Conservation (phyloP, 2,329 filamentous ascomycete species). For the Anisogramma anomala region DNA sequence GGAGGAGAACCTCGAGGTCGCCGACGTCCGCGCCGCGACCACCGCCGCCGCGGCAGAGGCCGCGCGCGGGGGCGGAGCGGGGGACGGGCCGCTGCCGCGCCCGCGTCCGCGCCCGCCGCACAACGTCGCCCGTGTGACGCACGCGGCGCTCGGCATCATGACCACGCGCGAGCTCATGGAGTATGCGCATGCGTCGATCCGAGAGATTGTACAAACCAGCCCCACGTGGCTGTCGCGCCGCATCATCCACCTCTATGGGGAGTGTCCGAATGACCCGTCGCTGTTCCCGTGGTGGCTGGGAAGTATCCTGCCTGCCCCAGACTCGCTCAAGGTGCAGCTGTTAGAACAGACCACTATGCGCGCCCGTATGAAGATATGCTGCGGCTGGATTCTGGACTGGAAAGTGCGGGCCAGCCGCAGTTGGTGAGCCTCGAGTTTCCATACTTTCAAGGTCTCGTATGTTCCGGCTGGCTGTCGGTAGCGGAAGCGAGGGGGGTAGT, state of each 20-base stretch:
- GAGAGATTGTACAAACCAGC: slow-evolving; percentile 54
- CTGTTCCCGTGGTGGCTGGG: slow-evolving; percentile 87
- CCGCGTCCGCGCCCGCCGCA: background rate
- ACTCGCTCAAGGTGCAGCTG: slow-evolving; percentile 68
- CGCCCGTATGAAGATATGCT: slow-evolving; percentile 72
- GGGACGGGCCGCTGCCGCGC: too few species aligned
- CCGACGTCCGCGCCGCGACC: slow-evolving; percentile 32
- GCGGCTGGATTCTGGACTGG: slow-evolving; percentile 64
- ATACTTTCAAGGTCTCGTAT: too few species aligned
- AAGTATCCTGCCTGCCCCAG: slow-evolving; percentile 64
- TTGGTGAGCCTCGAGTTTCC: slow-evolving; percentile 2
- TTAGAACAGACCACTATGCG: slow-evolving; percentile 64
- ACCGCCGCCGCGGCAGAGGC: background rate
- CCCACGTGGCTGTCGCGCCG: slow-evolving; percentile 65
- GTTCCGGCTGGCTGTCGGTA: too few species aligned
- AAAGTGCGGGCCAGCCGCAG: slow-evolving; percentile 29
- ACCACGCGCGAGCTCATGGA: slow-evolving; percentile 61
- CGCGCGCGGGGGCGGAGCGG: too few species aligned
- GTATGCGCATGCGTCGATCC: slow-evolving; percentile 55
- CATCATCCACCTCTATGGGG: slow-evolving; percentile 63
- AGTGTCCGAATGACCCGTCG: slow-evolving; percentile 63
- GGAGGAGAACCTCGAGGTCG: slow-evolving; percentile 64
- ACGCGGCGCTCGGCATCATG: slow-evolving; percentile 38
- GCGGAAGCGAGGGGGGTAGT: too few species aligned
- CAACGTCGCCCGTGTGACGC: slow-evolving; percentile 13